phyloP scores from a whole-genome alignment of 257 asterid species.

The Thymus quinquecostatus region DNA sequence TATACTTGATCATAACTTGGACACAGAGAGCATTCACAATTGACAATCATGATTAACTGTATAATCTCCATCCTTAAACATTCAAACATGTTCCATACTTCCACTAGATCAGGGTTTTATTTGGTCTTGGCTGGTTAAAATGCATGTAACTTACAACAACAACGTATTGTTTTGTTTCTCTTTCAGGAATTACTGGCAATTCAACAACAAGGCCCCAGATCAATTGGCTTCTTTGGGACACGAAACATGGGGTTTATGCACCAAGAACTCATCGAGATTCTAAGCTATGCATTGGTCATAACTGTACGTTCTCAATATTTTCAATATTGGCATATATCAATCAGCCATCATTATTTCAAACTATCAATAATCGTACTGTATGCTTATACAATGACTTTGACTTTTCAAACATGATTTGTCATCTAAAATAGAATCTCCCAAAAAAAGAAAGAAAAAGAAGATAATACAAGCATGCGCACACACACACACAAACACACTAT shows the following conservation, averaged over 20 bases:
- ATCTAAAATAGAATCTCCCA: neutral
- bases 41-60: neutral
- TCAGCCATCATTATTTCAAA: neutral
- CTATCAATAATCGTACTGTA: neutral
- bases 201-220: conserved; percentile 97
- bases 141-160: neutral
- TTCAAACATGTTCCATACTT: neutral
- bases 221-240: conserved; percentile 95
- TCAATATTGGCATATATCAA: neutral
- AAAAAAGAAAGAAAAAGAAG: no score
- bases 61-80: neutral
- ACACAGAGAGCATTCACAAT: neutral
- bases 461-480: neutral
- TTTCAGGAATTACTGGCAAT: conserved; percentile 91
- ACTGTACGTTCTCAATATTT: conserved; percentile 52
- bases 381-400: neutral
- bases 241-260: conserved; percentile 99
- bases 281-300: conserved; percentile 96
- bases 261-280: conserved; percentile 97
- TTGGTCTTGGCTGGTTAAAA: conserved; percentile 10
- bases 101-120: conserved; percentile 4
- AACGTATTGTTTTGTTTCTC: neutral
- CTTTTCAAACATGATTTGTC: neutral
- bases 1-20: neutral
- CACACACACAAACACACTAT: neutral